These are phyloP conservation scores for Aspergillus sp. DNA, from an alignment of 2,329 filamentous ascomycete species.

Conservation along the genomic window DNA sequence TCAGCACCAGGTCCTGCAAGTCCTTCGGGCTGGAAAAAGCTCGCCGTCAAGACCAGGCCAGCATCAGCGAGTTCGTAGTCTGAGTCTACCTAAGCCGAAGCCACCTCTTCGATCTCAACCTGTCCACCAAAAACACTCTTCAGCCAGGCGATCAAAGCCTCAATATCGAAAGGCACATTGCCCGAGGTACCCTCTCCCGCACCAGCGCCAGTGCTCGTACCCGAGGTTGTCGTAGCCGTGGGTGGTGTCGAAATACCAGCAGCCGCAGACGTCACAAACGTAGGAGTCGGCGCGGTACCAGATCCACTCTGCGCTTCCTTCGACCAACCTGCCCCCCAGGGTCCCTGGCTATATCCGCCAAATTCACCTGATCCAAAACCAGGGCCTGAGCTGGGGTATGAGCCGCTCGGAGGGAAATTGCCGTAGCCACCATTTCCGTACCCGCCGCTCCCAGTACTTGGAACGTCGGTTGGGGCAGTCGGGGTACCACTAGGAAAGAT, in stretches of 20 bases:
- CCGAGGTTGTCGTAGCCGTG: background rate
- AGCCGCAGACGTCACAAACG: background rate
- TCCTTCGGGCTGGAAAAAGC: no score
- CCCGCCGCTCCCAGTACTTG: no score
- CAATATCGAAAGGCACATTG: background rate
- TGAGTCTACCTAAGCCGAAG: background rate
- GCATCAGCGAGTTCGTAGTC: background rate
- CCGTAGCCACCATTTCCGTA: background rate
- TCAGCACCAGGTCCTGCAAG: no score
- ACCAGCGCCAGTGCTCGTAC: background rate
- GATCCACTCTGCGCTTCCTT: background rate
- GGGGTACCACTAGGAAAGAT: background rate
- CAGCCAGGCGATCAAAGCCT: background rate
- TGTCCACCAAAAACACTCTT: background rate
- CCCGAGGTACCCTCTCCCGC: no score
- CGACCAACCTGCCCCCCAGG: background rate
- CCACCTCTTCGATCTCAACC: background rate
- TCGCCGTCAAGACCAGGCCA: no score
- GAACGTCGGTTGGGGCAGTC: background rate
- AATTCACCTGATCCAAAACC: background rate
- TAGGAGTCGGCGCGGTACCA: background rate
- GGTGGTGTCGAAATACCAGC: background rate
- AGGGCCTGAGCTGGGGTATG: background rate
- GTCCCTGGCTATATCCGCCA: background rate
- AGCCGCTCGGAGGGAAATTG: background rate